Conservation (phyloP, 139 green algal species). For the Tetradesmus lagerheimii region DNA sequence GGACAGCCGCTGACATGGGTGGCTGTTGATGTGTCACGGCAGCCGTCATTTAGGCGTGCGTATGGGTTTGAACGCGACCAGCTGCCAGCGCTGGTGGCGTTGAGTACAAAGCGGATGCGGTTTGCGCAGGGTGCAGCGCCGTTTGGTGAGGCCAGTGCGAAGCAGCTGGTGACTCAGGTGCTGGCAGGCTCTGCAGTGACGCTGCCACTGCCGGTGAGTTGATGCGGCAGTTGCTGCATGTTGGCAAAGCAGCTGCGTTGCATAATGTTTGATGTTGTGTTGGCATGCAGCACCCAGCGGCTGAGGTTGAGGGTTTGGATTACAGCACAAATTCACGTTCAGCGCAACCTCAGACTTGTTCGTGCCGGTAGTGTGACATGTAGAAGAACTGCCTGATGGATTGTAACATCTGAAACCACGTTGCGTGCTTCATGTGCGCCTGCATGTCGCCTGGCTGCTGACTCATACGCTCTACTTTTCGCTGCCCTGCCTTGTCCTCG, state of each 20-base stretch:
- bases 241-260: too few relatives aligned
- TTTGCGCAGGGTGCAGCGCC: conserved; percentile 42
- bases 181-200: conserved; percentile 26
- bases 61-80: conserved; percentile 19
- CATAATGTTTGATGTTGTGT: too few relatives aligned
- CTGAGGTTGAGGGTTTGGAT: too few relatives aligned
- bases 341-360: too few relatives aligned
- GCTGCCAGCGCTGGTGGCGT: conserved; percentile 32
- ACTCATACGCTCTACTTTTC: not conserved
- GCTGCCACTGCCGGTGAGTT: conserved; percentile 11
- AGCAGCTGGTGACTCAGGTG: conserved; percentile 33
- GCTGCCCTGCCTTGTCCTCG: not conserved
- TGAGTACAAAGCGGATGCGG: conserved; percentile 25
- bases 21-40: conserved; percentile 14
- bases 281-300: too few relatives aligned
- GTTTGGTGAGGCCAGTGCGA: conserved; percentile 8
- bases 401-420: too few relatives aligned
- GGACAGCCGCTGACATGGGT: conserved; percentile 23
- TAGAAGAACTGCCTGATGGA: too few relatives aligned
- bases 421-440: too few relatives aligned
- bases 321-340: too few relatives aligned
- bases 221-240: too few relatives aligned
- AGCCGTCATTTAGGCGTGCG: not conserved
- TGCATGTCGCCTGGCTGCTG: not conserved
- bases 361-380: too few relatives aligned